Evolutionary conservation across 352 stramenopile genomes (phyloP).

Genomic region (Paralagenidium karlingii): DNA sequence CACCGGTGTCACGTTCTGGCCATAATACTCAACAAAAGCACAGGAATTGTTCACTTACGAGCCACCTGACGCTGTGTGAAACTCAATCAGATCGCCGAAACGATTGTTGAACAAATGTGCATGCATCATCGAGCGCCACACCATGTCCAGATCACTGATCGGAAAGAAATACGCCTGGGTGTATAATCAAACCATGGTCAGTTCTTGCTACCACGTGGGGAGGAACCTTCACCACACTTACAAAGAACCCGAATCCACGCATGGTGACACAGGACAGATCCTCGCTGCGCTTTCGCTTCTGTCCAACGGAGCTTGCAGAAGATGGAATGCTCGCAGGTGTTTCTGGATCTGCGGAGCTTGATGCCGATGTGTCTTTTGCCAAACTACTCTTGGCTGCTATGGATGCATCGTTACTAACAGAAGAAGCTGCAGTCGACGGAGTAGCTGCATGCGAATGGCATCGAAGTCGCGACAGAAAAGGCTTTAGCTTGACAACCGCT

Average conservation of each 20-base stretch:
- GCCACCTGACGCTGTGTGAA: conserved; percentile 36
- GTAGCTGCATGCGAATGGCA: too few species aligned
- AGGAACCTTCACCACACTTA: conserved; percentile 6
- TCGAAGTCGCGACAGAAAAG: neutral
- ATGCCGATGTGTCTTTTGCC: conserved; percentile 5
- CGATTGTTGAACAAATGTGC: conserved; percentile 39
- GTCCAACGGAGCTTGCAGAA: too few species aligned
- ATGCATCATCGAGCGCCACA: conserved; percentile 50
- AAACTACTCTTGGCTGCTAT: conserved; percentile 8
- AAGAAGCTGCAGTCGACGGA: neutral
- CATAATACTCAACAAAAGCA: neutral
- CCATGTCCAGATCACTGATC: conserved; percentile 36
- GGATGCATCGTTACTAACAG: conserved; percentile 1
- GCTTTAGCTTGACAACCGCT: conserved; percentile 1
- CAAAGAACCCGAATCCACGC: conserved; percentile 16
- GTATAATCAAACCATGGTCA: neutral
- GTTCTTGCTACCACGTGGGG: neutral
- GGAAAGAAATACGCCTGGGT: conserved; percentile 39
- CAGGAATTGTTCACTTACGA: conserved; percentile 14
- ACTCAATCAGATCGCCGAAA: conserved; percentile 51
- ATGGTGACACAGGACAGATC: conserved; percentile 1
- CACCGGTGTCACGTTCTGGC: neutral
- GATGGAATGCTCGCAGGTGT: too few species aligned
- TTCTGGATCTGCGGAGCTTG: conserved; percentile 1
- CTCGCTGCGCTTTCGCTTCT: conserved; percentile 12